Evolutionary conservation across 768 basidiomycete species (phyloP).

Genomic region (Sistotremastrum suecicum): DNA sequence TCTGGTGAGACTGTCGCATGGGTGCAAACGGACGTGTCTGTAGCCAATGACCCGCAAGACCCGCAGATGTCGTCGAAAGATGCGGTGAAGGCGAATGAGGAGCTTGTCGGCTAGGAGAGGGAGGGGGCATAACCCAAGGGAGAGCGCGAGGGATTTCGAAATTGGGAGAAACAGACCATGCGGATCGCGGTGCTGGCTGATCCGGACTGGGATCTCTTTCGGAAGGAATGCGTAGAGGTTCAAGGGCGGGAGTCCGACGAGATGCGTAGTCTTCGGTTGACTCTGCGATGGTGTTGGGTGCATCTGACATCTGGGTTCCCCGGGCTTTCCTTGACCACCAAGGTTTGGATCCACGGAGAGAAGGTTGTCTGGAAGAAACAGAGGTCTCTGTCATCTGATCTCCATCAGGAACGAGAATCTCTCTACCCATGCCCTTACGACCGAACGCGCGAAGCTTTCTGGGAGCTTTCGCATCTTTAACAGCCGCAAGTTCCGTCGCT

Average conservation of each 20-base stretch:
- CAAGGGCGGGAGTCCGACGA: not conserved
- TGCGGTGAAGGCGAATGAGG: no score
- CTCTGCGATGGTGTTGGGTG: not conserved
- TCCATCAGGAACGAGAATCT: constrained; percentile 10
- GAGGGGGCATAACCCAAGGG: no score
- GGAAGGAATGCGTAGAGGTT: not conserved
- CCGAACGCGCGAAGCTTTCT: constrained; percentile 33
- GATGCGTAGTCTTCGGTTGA: not conserved
- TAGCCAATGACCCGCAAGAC: no score
- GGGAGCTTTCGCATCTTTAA: constrained; percentile 10
- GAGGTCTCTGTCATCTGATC: constrained; percentile 1
- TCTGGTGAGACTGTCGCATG: no score
- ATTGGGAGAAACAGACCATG: not conserved
- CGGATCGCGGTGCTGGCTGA: not conserved
- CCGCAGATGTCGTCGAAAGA: no score
- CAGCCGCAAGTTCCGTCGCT: constrained; percentile 13
- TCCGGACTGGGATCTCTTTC: not conserved
- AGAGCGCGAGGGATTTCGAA: no score
- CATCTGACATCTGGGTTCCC: not conserved
- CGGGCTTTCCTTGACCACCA: constrained; percentile 5
- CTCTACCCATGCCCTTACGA: constrained; percentile 22
- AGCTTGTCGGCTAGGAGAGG: no score
- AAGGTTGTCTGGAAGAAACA: not conserved
- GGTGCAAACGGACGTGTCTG: no score
- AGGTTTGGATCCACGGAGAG: not conserved